phyloP scores from a whole-genome alignment of 768 basidiomycete genomes.

The Leccinum rimulosum region DNA sequence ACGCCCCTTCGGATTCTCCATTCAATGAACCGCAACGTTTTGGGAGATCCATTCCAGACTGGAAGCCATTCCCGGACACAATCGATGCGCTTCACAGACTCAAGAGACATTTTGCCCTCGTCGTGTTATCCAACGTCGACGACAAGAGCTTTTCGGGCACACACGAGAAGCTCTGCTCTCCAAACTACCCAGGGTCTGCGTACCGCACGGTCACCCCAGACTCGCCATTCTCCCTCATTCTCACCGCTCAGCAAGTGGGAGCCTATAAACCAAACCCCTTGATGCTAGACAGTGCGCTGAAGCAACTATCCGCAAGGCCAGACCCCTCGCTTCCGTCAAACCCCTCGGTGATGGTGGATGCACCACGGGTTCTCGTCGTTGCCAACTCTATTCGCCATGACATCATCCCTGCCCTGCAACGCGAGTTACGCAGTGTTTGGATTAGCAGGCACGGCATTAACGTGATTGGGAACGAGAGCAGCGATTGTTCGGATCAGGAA shows the following conservation, averaged over 20 bases:
- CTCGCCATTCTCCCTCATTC: constrained; percentile 62
- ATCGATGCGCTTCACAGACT: constrained; percentile 56
- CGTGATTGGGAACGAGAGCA: constrained; percentile 36
- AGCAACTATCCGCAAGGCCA: constrained; percentile 24
- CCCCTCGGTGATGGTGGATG: constrained; percentile 29
- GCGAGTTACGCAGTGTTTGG: constrained; percentile 62
- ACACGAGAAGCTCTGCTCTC: constrained; percentile 44
- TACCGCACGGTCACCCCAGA: constrained; percentile 41
- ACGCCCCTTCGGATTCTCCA: not conserved
- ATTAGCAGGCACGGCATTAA: constrained; percentile 47
- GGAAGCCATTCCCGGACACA: constrained; percentile 70
- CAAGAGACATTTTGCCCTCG: constrained; percentile 61
- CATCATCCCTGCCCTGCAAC: constrained; percentile 55
- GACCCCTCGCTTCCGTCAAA: constrained; percentile 19
- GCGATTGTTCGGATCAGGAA: constrained; percentile 15
- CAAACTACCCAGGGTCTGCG: constrained; percentile 19
- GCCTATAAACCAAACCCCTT: constrained; percentile 65
- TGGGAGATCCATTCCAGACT: constrained; percentile 56
- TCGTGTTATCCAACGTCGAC: constrained; percentile 78
- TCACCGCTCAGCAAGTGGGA: constrained; percentile 72
- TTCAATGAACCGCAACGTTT: constrained; percentile 44
- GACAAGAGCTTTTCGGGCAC: constrained; percentile 59
- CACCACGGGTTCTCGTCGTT: constrained; percentile 53
- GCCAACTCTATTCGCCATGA: constrained; percentile 71
- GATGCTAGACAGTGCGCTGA: constrained; percentile 35